Percentiles rank a stretch among this genome's conserved stretches.
phyloP scores from a whole-genome alignment of 306 rosid species.

The Quillaja saponaria region DNA sequence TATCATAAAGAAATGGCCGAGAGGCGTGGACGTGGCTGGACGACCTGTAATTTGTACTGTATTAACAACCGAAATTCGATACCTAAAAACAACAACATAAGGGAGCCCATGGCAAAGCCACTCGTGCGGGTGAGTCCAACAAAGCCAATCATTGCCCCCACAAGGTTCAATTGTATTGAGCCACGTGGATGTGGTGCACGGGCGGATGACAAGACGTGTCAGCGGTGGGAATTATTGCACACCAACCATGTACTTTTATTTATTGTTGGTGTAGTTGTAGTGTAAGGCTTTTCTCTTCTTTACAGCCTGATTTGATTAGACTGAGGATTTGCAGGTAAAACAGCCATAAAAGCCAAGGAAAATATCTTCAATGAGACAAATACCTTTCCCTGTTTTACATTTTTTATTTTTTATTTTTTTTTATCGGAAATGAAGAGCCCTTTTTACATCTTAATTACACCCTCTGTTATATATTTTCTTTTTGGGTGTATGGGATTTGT shows the following conservation, averaged over 20 bases:
- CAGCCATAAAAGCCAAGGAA: constrained; percentile 20
- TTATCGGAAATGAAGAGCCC: no score
- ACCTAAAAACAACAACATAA: background rate
- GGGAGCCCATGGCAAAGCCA: constrained; percentile 24
- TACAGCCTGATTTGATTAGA: constrained; percentile 46
- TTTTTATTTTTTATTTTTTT: no score
- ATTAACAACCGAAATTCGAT: no score
- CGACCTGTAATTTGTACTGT: background rate
- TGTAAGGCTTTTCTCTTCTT: constrained; percentile 28
- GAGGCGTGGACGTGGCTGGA: background rate
- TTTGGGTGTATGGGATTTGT: no score
- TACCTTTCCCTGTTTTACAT: no score
- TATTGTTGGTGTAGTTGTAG: background rate
- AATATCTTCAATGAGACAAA: constrained; percentile 11
- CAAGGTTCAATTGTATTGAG: constrained; percentile 19
- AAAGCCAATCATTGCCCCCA: constrained; percentile 54
- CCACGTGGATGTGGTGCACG: constrained; percentile 47
- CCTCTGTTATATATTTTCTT: no score
- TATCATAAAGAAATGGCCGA: no score
- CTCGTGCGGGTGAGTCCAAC: constrained; percentile 64
- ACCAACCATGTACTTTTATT: constrained; percentile 32
- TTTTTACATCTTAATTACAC: no score
- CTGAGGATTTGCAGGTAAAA: constrained; percentile 21
- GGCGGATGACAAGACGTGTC: constrained; percentile 43
- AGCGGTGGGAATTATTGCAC: constrained; percentile 26